Base-by-base conservation (phyloP, 495 filamentous ascomycete species). In the Amniculicola lignicola region DNA sequence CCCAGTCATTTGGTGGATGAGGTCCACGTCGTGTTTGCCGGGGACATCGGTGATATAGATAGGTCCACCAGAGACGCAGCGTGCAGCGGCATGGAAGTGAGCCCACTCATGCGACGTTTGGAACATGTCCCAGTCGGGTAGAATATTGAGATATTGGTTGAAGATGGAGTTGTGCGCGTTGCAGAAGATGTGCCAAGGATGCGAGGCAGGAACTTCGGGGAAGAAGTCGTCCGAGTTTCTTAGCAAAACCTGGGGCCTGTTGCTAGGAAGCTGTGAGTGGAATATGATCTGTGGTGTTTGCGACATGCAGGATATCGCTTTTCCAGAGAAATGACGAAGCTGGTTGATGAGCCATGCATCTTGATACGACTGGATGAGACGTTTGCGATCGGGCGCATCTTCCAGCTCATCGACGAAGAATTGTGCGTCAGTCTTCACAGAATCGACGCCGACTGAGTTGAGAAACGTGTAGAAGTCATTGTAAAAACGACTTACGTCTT, bases 91-190 rank as follows among this genome's bases (percentile, higher is more conserved):
- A 47, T 98, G 93, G 70, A 91, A 93, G 0, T 77, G 77, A 1
- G 84, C 84, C 61, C 87, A 93, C 1, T 79, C 73, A 64, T 92
- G 88, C 22, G 74, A 74, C 1, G 93, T 95, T 67, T 98, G 93
- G 69, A 98, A 98, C 93, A 98, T 97, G 70, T 97, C 93, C 93
- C 93, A 98, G 70, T 98, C 93, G 0, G 90, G 90, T 12, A 89
- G 59, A n/a, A 79, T 79, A 52, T 88, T 88, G 6, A 89, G 68
- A 56, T 84, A 79, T 10, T 81, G 75, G 11, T 90, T 92, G 16
- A 95, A 75, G 12, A 96, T 77, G n/a, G 85, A 74, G 66, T 94
- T 96, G 69, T 96, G 87, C 1, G 92, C 89, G 65, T 97, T 97
- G 54, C 84, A 82, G 70, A 91, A 98, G 39, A 98, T 75, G 70